Percentiles rank a stretch among this genome's conserved stretches.
phyloP scores from a whole-genome alignment of 139 green algal species.

The Yamagishiella unicocca region DNA sequence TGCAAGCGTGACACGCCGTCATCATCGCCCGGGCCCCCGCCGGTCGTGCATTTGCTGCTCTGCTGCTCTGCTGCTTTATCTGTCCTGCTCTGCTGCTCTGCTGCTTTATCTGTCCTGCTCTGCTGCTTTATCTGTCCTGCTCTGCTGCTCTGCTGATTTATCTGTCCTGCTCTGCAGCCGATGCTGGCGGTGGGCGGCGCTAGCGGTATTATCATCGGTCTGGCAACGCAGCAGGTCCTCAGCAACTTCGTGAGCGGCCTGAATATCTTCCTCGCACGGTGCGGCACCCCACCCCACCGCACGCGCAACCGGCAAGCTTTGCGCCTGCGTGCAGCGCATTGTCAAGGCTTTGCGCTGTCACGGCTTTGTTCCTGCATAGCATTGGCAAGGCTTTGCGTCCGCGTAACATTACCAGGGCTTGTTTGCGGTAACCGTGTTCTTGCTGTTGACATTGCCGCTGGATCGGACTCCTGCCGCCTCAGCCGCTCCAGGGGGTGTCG shows the following conservation, averaged over 20 bases:
- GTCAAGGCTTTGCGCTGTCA: too few relatives aligned
- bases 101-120: background rate
- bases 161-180: background rate
- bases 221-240: conserved; percentile 60
- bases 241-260: conserved; percentile 52
- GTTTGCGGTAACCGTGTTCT: too few relatives aligned
- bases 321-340: too few relatives aligned
- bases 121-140: background rate
- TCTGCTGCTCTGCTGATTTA: background rate
- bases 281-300: too few relatives aligned
- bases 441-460: too few relatives aligned
- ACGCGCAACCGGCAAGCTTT: too few relatives aligned
- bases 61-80: background rate
- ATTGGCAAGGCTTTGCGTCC: too few relatives aligned
- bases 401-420: too few relatives aligned
- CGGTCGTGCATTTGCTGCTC: background rate
- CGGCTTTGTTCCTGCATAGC: too few relatives aligned
- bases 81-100: background rate
- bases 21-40: background rate
- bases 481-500: too few relatives aligned
- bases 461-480: too few relatives aligned
- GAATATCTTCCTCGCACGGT: conserved; percentile 57
- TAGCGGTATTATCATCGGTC: conserved; percentile 54
- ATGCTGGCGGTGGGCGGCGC: conserved; percentile 55
- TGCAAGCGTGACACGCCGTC: background rate